Evolutionary conservation across 192 early-diverging fungal genomes (phyloP).

Genomic region (Allomyces arbusculus): DNA sequence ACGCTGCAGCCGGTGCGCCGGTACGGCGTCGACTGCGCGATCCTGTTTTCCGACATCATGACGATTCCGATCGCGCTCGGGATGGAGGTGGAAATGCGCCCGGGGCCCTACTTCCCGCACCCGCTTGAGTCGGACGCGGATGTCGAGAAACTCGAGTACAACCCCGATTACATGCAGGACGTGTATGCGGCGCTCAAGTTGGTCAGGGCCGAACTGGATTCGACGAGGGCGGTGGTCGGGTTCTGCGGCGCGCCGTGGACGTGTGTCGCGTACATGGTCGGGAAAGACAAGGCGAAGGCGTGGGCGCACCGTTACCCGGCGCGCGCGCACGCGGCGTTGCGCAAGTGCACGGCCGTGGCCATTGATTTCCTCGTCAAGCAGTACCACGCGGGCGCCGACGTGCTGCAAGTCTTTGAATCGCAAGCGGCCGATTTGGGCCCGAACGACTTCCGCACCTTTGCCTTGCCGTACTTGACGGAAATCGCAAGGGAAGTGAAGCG

Average conservation of each 20-base stretch:
- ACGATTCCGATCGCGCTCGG: slow-evolving; percentile 95
- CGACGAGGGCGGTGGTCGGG: slow-evolving; percentile 80
- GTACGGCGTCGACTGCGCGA: slow-evolving; percentile 79
- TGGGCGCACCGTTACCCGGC: slow-evolving; percentile 67
- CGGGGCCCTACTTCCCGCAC: slow-evolving; percentile 65
- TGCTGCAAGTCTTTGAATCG: slow-evolving; percentile 93
- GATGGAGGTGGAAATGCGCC: slow-evolving; percentile 77
- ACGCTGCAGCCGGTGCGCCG: slow-evolving; percentile 93
- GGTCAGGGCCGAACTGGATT: slow-evolving; percentile 60
- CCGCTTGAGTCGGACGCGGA: slow-evolving; percentile 42
- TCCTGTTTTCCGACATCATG: slow-evolving; percentile 97
- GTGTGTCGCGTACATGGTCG: slow-evolving; percentile 95
- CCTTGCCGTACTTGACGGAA: slow-evolving; percentile 69
- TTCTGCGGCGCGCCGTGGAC: slow-evolving; percentile 98
- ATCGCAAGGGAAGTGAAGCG: slow-evolving; percentile 58
- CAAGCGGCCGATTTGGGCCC: slow-evolving; percentile 83
- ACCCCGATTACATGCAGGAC: too few species aligned
- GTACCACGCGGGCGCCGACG: slow-evolving; percentile 81
- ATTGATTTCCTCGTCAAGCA: slow-evolving; percentile 79
- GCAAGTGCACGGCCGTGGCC: slow-evolving; percentile 58
- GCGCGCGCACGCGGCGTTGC: slow-evolving; percentile 52
- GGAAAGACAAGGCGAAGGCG: slow-evolving; percentile 57
- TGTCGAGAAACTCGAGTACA: slow-evolving; percentile 46
- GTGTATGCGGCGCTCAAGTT: slow-evolving; percentile 88
- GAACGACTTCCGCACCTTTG: slow-evolving; percentile 55